Conservation (phyloP, 495 filamentous ascomycete species). For the Penicillium samsonianum region DNA sequence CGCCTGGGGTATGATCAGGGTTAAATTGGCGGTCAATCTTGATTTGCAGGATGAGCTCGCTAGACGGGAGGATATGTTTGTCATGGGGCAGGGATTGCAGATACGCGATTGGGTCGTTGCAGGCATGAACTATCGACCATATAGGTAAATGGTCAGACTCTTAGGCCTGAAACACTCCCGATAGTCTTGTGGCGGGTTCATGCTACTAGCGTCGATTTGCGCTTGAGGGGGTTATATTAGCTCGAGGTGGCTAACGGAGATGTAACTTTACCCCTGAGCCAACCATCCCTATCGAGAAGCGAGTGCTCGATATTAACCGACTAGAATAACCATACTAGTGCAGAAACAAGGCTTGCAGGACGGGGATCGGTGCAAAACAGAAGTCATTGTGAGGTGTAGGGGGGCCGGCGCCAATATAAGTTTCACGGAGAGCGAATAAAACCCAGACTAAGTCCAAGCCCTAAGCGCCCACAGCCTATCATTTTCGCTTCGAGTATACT, state of each 20-base stretch:
- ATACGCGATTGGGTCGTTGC: background rate
- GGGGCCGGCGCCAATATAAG: slow-evolving; percentile 10
- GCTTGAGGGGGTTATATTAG: background rate
- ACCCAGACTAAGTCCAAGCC: background rate
- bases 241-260: background rate
- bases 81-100: background rate
- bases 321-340: background rate
- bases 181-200: background rate
- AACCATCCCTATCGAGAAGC: background rate
- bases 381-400: background rate
- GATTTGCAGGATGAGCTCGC: background rate
- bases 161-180: background rate
- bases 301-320: background rate
- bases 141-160: background rate
- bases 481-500: background rate
- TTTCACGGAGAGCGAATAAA: slow-evolving; percentile 8
- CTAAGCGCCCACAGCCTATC: slow-evolving; percentile 8
- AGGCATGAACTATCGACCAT: background rate
- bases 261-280: slow-evolving; percentile 4
- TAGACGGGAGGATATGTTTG: background rate
- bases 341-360: background rate
- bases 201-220: background rate
- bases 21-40: background rate
- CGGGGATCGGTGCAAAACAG: background rate
- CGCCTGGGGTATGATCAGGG: background rate